Conservation (phyloP, 108 stramenopile species). For the Pseudonitzschia delicatissima region DNA sequence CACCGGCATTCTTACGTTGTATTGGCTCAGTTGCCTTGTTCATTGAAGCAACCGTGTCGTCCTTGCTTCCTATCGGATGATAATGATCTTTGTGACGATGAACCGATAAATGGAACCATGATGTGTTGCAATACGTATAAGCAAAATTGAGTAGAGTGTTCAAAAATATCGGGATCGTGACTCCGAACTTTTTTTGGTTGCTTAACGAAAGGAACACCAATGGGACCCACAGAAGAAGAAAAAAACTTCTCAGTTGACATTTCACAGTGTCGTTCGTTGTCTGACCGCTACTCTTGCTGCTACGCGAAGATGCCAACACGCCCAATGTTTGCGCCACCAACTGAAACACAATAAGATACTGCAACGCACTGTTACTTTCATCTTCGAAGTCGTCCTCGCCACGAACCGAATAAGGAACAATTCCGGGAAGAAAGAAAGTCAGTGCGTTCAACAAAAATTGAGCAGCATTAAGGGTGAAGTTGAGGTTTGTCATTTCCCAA, state of each 20-base stretch:
- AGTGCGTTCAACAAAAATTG: background rate
- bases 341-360: background rate
- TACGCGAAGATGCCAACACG: conserved; percentile 1
- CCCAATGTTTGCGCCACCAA: conserved; percentile 2
- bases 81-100: background rate
- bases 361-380: background rate
- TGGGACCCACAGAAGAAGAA: conserved; percentile 1
- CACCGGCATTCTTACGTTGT: background rate
- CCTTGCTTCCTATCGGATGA: background rate
- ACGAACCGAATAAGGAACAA: conserved; percentile 7
- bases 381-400: background rate
- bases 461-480: background rate
- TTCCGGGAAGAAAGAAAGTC: conserved; percentile 6
- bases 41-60: no score
- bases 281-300: background rate
- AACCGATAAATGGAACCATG: background rate
- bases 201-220: background rate
- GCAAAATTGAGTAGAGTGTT: background rate
- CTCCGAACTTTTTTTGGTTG: background rate
- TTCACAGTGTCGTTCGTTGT: background rate
- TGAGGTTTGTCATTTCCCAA: background rate
- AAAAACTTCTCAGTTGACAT: background rate
- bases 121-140: background rate
- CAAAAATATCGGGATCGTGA: background rate
- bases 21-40: no score